Base-by-base conservation (phyloP, 495 filamentous ascomycete species). In the Penicillium crystallinum region DNA sequence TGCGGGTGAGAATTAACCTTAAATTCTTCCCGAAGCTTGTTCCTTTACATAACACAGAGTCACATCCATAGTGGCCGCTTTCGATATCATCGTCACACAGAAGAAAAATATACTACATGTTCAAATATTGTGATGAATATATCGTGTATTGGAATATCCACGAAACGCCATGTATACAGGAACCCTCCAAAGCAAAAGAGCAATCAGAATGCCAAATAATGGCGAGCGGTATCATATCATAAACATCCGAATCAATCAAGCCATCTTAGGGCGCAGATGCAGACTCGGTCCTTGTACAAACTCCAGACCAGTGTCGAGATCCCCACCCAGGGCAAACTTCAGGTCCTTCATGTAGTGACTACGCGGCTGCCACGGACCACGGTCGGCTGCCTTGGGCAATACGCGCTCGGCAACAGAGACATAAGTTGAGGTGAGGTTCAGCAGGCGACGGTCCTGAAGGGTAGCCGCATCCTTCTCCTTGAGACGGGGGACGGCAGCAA, bases 351-450 rank as follows among this genome's bases (percentile, higher is more conserved):
- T 51, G 58, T 83, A 84, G 58, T 79, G 79, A 33, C 65, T 67
- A 46, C 80, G 71, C 25, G 80, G 68, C 56, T 66, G 48, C 82
- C 82, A 86, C 3, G 80, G 81, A 1, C 70, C 80, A 40, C 49
- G 58, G 48, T 77, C 66, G 0, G 70, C 75, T 49, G 70, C 70
- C 55, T 66, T 70, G 25, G 80, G 80, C 42, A 80, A 49, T 0
- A 49, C 27, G 3, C 60, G 52, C 55, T 66, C 59, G 4, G 71
- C 77, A 31, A 58, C 56, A 25, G 63, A 63, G n/a, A 82, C 48
- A 58, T 81, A 82, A 11, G 77, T 82, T 22, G 74, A 77, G 21
- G 58, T 75, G 36, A 82, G 62, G 21, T 75, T 70, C 46, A 81
- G 45, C 46, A 79, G 29, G 0, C 58, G 64, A n/a, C 57, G 54